Base-by-base conservation (phyloP, 2,329 filamentous ascomycete species). In the Penicillium sp. region DNA sequence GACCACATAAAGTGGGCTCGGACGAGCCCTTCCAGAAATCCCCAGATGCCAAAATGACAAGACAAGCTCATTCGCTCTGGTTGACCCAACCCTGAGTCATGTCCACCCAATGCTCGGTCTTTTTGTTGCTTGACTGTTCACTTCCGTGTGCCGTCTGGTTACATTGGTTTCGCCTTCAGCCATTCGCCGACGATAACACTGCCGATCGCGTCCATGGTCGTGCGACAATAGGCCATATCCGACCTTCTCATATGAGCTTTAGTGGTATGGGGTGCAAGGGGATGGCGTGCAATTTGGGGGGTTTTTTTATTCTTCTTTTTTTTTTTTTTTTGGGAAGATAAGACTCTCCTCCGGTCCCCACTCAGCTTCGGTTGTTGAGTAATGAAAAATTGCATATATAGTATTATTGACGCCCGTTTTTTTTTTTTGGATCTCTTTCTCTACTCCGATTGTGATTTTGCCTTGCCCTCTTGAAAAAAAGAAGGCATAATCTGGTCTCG, bases 201-300 rank as follows among this genome's bases (percentile, higher is more conserved):
- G 61, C 60, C 63, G 61, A 65, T 65, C 63, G 58, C 63, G 55
- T 61, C 64, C 62, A 56, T 55, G 60, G 65, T 65, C 58, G 55
- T 54, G 60, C 49, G 45, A 59, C 55, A 58, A 61, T 70, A 51
- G 54, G 47, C 53, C 50, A 53, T 55, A 58, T 55, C 29, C 45
- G 44, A 50, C 55, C 59, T 60, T 50, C 50, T 41, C 49, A 54
- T 44, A 60, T 60, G n/a, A 54, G 54, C 39, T 27, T 41, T 60
- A 53, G 53, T 51, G 25, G 25, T 13, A 45, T 23, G n/a, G 44
- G 19, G 31, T 23, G 19, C 13, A 47, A 13, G 31, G 31, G 23
- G 5, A 16, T 19, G 16, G 23, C 5, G 11, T 25, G 36, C 19
- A 9, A 36, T 38, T 38, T 50, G 21, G 1, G 19, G 29, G 52